Base-by-base conservation (phyloP, 1,284 basidiomycete species). In the Sanguinoderma infundibulare region DNA sequence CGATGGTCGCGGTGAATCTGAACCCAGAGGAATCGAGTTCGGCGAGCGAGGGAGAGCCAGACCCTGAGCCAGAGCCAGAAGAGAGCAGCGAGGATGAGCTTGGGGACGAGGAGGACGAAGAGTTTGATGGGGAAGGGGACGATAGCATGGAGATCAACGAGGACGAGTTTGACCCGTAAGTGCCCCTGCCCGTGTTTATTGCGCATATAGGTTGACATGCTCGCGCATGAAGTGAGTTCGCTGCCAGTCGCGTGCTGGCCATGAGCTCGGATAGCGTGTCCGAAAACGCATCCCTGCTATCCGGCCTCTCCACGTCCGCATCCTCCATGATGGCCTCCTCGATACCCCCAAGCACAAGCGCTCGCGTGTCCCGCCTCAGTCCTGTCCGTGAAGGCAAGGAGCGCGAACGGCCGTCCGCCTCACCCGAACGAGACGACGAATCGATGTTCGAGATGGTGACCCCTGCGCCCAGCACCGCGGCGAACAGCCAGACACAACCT, bases 81-180 rank as follows among this genome's bases (percentile, higher is more conserved):
- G 63, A 65, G 0, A 69, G 67, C 42, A 68, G 66, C 2, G 83
- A 81, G 44, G 80, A 77, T 8, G 79, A 74, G 24, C 66, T 73
- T 5, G 78, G 78, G 8, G 83, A 83, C 36, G 83, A 83, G 6
- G 84, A 79, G 10, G 83, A 83, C 10, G 83, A 83, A 15, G 86
- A 83, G 26, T 87, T 85, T 64, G 89, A 86, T 39, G 68, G 62
- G 12, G 79, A 82, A 36, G 76, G 73, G 15, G 77, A 81, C 44
- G 81, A 83, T 53, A 83, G 78, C 55, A 81, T 86, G 74, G 87
- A 87, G 62, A 83, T 86, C 51, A 88, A 83, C 8, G 90, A 86
- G 57, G 89, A 78, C 42, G 80, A 90, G 60, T 91, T 91, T 65
- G 90, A 92, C 70, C 89, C 89, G 89, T 91, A 72, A 70, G 88